Percentiles rank a stretch among this genome's conserved stretches.
phyloP scores from a whole-genome alignment of 2,329 filamentous ascomycete species.

The Fusarium penzigii region DNA sequence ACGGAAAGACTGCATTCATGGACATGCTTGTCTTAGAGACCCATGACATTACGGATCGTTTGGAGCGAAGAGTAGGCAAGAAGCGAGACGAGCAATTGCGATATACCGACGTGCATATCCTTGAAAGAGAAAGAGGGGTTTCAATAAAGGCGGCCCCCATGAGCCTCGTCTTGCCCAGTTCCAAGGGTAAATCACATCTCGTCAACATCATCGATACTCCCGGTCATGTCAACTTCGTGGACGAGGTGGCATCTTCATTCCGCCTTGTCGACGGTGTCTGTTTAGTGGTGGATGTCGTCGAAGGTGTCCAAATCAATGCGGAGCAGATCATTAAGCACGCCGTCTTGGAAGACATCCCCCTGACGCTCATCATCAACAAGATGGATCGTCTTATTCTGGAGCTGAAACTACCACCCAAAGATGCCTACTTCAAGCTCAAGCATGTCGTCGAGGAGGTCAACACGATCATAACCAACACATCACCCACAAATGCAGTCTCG shows the following conservation, averaged over 20 bases:
- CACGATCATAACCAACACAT: slow-evolving; percentile 84
- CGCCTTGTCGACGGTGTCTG: slow-evolving; percentile 90
- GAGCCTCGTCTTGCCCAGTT: slow-evolving; percentile 85
- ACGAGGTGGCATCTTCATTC: slow-evolving; percentile 88
- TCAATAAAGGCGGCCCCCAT: slow-evolving; percentile 94
- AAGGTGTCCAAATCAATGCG: slow-evolving; percentile 98
- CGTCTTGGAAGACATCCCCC: slow-evolving; percentile 82
- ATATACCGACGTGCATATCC: slow-evolving; percentile 89
- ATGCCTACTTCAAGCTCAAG: slow-evolving; percentile 98
- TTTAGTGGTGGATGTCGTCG: slow-evolving; percentile 91
- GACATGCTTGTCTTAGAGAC: slow-evolving; percentile 98
- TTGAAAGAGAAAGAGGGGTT: slow-evolving; percentile 86
- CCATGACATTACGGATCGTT: slow-evolving; percentile 77
- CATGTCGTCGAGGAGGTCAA: slow-evolving; percentile 99
- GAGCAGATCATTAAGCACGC: slow-evolving; percentile 98
- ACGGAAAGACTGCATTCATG: slow-evolving; percentile 97
- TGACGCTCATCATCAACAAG: slow-evolving; percentile 94
- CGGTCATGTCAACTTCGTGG: slow-evolving; percentile 97
- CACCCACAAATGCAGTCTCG: slow-evolving; percentile 77
- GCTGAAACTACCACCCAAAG: slow-evolving; percentile 87
- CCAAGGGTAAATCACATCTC: slow-evolving; percentile 91
- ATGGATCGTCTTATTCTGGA: slow-evolving; percentile 95
- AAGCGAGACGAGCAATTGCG: slow-evolving; percentile 86
- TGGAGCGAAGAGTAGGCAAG: slow-evolving; percentile 80
- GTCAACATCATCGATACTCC: slow-evolving; percentile 96